A percentile compares a stretch with the other conserved stretches of the same genome.
These are phyloP conservation scores for Kwoniella dendrophila DNA, from an alignment of 768 basidiomycete species.

Conservation along the genomic window DNA sequence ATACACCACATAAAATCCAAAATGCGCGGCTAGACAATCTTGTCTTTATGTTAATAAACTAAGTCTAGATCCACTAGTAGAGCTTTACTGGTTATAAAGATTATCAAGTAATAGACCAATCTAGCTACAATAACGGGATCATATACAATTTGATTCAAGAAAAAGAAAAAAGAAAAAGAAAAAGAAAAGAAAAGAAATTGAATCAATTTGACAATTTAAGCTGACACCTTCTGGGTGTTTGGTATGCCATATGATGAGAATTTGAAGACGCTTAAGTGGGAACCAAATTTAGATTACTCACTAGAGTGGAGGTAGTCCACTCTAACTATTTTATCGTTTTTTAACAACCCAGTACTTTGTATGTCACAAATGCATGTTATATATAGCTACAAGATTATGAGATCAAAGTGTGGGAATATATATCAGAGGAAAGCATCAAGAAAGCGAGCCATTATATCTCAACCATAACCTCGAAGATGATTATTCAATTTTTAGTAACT, in stretches of 20 bases:
- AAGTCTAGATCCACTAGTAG: conserved; percentile 48
- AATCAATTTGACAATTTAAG: no score
- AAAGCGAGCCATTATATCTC: not conserved
- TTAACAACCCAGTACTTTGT: no score
- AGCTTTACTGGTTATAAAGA: conserved; percentile 24
- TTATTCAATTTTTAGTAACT: conserved; percentile 16
- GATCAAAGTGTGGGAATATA: not conserved
- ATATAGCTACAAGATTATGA: not conserved
- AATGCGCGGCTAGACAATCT: conserved; percentile 42
- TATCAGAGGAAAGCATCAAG: not conserved
- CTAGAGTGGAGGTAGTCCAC: no score
- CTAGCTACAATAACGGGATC: conserved; percentile 45
- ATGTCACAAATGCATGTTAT: no score
- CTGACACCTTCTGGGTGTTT: no score
- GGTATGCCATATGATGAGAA: no score
- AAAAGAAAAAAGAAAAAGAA: conserved; percentile 21
- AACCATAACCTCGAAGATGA: not conserved
- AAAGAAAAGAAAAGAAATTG: conserved; percentile 4
- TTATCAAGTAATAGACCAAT: conserved; percentile 1
- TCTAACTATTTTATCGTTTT: no score
- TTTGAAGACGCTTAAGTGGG: no score
- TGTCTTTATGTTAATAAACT: conserved; percentile 23
- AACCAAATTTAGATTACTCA: no score
- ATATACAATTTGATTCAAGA: conserved; percentile 40
- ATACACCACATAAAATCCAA: conserved; percentile 1